Evolutionary conservation across 2,329 filamentous ascomycete species (phyloP), one percentile per base, ranked within the genome.

Genomic region (Coleophoma crateriformis): DNA sequence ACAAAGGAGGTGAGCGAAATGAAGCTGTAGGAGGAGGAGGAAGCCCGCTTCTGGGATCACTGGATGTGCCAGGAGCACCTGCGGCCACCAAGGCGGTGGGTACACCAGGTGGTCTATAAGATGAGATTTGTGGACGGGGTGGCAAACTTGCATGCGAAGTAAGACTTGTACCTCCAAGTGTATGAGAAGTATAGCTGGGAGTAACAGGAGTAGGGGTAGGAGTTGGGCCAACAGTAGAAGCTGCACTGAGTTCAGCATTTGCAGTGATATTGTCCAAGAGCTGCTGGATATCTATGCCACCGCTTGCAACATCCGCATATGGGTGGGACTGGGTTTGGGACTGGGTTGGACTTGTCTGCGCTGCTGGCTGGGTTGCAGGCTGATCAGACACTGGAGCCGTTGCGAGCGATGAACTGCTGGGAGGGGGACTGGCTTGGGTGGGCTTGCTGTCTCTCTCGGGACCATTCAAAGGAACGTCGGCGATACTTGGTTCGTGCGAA

Each of bases 261-360:
- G 64, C 64, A 48, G 64, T 66, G 50, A 67, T 67, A 49, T 65
- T 66, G 55, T 67, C 64, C 52, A 67, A 54, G 48, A 67, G 54
- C 48, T 64, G 64, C 50, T 67, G 64, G 35, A 67, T 67, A 49
- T 66, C 64, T 61, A 66, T 64, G 38, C 57, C 64, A 52, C 58
- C 62, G 54, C 54, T 61, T 39, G 58, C 33, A 47, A 59, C 51
- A 52, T 61, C 58, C 45, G 64, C 59, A 62, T 59, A 61, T 34
- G 51, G 50, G 45, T 58, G 50, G 42, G 49, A 35, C 48, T 47
- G 50, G 45, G 52, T 35, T 46, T 58, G 54, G 42, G 49, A 35
- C 48, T 47, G 50, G 45, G 52, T 35, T 46, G 57, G 54, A 20
- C 54, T 51, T 34, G 57, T 46, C 22, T 57, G 49, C 38, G 39